Conservation (phyloP, 768 basidiomycete genomes). For the Leccinum pellstonianum region DNA sequence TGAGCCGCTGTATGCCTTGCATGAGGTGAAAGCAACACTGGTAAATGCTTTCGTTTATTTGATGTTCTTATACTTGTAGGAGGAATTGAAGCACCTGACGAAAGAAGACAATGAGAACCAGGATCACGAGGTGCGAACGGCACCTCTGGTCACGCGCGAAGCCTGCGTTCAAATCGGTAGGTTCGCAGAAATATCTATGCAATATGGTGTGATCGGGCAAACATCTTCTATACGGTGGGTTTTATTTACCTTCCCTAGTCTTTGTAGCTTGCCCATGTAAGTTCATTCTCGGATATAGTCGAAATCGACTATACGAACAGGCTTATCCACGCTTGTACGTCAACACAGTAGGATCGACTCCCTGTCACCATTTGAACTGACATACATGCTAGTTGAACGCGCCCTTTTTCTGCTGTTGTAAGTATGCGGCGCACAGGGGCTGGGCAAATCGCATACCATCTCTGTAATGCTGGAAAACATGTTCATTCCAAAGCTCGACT, state of each 20-base stretch:
- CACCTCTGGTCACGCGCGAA: conserved; percentile 46
- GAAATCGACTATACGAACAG: conserved; percentile 9
- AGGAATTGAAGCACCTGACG: conserved; percentile 10
- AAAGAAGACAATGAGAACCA: conserved; percentile 10
- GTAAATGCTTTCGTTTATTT: too few relatives aligned
- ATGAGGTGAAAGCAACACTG: too few relatives aligned
- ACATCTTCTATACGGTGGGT: conserved; percentile 21
- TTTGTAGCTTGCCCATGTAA: background rate
- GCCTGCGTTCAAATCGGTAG: conserved; percentile 34
- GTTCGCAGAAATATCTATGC: conserved; percentile 32
- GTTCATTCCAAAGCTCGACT: too few relatives aligned
- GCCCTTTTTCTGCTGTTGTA: too few relatives aligned
- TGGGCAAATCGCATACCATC: too few relatives aligned
- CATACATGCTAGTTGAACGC: too few relatives aligned
- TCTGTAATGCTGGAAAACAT: too few relatives aligned
- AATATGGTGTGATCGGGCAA: conserved; percentile 60
- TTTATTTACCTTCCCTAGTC: background rate
- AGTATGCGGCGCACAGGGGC: too few relatives aligned
- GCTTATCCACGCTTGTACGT: conserved; percentile 48
- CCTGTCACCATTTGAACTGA: conserved; percentile 2
- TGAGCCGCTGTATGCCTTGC: too few relatives aligned
- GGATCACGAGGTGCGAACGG: conserved; percentile 37
- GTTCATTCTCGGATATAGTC: conserved; percentile 23
- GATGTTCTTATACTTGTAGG: background rate
- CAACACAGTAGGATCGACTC: conserved; percentile 50